Evolutionary conservation across 2,329 filamentous ascomycete genomes (phyloP).

Genomic region (Colletotrichum siamense): DNA sequence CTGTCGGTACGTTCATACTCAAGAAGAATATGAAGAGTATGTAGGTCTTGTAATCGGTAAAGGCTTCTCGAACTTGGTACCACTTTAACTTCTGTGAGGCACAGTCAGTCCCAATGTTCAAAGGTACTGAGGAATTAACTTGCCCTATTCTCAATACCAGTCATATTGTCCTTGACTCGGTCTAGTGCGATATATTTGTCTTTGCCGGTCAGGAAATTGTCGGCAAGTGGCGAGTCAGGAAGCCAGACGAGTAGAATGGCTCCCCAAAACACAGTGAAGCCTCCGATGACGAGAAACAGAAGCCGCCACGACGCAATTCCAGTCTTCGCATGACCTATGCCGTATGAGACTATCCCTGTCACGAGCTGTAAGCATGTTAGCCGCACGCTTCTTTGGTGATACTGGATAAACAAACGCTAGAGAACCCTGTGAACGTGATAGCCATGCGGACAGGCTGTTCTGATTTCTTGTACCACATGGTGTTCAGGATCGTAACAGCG

Average conservation of each 20-base stretch:
- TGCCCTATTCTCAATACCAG: not conserved
- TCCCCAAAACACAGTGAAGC: not conserved
- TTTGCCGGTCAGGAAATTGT: not conserved
- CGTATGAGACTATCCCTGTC: not conserved
- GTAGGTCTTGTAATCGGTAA: not conserved
- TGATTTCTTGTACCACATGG: not conserved
- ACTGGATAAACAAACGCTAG: not conserved
- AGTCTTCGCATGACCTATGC: not conserved
- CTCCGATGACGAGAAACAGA: not conserved
- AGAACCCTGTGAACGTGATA: not conserved
- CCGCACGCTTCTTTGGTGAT: accelerated
- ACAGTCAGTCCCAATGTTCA: no score
- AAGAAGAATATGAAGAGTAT: not conserved
- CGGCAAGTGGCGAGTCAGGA: not conserved
- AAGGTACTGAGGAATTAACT: no score
- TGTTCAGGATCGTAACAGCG: not conserved
- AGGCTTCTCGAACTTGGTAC: not conserved
- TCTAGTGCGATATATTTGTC: not conserved
- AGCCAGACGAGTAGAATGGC: not conserved
- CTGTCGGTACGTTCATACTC: not conserved
- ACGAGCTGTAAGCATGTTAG: not conserved
- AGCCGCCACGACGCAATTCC: not conserved
- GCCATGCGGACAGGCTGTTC: not conserved
- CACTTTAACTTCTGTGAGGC: not conserved
- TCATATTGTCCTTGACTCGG: not conserved